Conservation (phyloP, 2,329 filamentous ascomycete species). For the Sclerotinia subarctica region DNA sequence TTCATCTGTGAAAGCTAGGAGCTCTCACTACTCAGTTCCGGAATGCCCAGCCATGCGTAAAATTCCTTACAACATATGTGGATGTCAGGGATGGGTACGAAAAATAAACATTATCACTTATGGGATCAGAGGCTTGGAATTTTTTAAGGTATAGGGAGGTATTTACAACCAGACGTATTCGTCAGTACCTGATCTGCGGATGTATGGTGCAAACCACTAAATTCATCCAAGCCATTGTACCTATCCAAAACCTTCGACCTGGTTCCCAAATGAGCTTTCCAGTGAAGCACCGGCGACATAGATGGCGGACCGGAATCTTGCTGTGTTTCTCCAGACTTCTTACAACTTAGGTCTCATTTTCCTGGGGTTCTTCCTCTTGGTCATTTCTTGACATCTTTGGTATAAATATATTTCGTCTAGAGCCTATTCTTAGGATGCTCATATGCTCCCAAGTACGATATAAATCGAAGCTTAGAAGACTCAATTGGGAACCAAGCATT, state of each 20-base stretch:
- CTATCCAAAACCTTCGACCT: no score
- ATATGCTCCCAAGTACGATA: no score
- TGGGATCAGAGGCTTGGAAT: no score
- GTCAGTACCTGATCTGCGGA: not conserved
- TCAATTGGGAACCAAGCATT: no score
- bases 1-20: not conserved
- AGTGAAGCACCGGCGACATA: not conserved
- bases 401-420: not conserved
- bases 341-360: not conserved
- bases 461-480: not conserved
- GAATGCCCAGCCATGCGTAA: not conserved
- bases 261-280: not conserved
- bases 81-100: no score
- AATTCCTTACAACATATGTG: not conserved
- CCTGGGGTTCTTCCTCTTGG: no score
- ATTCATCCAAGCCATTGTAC: not conserved
- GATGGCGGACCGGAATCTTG: not conserved
- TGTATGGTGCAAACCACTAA: not conserved
- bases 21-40: not conserved
- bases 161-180: not conserved
- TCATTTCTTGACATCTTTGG: not conserved
- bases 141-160: not conserved
- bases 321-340: not conserved
- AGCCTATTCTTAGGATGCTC: not conserved
- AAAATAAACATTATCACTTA: no score